These are phyloP conservation scores for Xylaria curta DNA, from an alignment of 495 filamentous ascomycete genomes.

Conservation along the genomic window DNA sequence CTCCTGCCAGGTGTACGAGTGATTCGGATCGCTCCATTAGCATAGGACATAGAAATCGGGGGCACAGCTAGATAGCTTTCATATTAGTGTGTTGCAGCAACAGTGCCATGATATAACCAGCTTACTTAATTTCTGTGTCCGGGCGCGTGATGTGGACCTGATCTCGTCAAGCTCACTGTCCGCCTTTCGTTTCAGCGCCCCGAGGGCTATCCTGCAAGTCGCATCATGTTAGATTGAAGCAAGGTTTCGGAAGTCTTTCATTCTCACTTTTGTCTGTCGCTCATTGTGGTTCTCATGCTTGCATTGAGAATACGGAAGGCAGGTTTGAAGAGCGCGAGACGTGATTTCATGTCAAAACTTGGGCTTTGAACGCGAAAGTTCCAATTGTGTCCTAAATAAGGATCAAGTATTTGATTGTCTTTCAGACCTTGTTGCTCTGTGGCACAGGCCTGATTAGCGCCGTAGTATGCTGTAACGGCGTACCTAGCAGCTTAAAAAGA, in stretches of 20 bases:
- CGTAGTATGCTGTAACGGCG: background rate
- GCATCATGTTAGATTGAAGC: background rate
- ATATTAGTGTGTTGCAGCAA: background rate
- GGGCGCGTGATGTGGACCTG: conserved; percentile 6
- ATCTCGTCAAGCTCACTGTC: conserved; percentile 1
- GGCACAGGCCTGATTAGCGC: too few species aligned
- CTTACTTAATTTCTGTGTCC: conserved; percentile 8
- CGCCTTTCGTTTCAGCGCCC: conserved; percentile 14
- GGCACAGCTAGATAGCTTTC: background rate
- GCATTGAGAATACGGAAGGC: background rate
- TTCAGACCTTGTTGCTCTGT: background rate
- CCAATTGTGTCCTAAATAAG: too few species aligned
- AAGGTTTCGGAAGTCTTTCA: background rate
- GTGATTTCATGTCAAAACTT: background rate
- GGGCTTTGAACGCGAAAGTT: background rate
- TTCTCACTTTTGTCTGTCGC: conserved; percentile 10
- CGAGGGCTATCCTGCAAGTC: background rate
- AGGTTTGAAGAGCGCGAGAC: background rate
- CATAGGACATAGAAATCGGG: conserved; percentile 18
- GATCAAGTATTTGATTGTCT: conserved; percentile 6
- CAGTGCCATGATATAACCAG: background rate
- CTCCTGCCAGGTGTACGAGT: conserved; percentile 31
- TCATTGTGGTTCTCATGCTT: background rate
- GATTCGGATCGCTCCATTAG: conserved; percentile 31
- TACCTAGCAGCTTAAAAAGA: too few species aligned